Evolutionary conservation across 2,329 filamentous ascomycete genomes (phyloP), one percentile per base, ranked within the genome.

Genomic region (Epichloe coenophiala): DNA sequence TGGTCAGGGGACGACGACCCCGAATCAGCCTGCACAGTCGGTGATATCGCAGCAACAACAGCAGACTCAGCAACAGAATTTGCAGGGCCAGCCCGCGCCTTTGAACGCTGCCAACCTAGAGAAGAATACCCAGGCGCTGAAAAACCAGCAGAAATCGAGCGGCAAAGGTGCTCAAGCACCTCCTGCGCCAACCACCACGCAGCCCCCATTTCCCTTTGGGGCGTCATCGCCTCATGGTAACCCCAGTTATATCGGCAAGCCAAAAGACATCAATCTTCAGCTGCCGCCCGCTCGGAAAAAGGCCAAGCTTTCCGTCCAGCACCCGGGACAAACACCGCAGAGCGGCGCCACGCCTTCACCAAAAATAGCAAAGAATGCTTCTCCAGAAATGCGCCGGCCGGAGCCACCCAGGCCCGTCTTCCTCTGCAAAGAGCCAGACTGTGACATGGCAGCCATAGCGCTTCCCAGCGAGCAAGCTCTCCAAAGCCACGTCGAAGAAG

Each of bases 251-350:
- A 72, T 75, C 44, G 69, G 65, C 60, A 75, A 71, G 60, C 68
- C 73, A 2, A 68, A 72, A 47, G 64, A 81, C 35, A 77, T 78
- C 37, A 75, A 76, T 48, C 66, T 83, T 38, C 72, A 76, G 48
- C 65, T 81, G 21, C 80, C 80, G 5, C 67, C 74, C 4, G 66
- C 71, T 13, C 81, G 82, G 64, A 80, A 76, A 65, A 80, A 76
- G 67, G 58, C 60, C 51, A 82, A 77, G 67, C 71, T 71, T 1
- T 68, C 64, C 6, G 63, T 59, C 15, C 58, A 63, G 43, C 67
- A 62, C 37, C 67, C 69, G 35, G 65, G 63, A 37, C 65, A 71
- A 44, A 63, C 69, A 4, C 65, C 65, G 2, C 66, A 68, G 51
- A 43, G 45, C 4, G 67, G 63, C 50, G 58, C 67, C 33, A 71